These are phyloP conservation scores for Cetraspora pellucida DNA, from an alignment of 192 early-diverging fungal genomes.

Conservation along the genomic window DNA sequence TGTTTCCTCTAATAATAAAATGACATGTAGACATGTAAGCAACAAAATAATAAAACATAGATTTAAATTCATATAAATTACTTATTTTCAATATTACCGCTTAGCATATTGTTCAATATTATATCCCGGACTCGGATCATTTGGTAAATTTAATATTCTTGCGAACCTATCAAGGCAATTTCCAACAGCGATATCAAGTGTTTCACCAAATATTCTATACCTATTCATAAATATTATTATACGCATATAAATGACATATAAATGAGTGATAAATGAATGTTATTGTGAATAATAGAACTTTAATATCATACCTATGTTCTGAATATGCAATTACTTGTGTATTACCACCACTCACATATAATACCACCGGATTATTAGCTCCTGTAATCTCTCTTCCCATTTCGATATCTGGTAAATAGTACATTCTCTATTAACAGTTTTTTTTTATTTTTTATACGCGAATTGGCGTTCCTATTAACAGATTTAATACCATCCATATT, in stretches of 20 bases:
- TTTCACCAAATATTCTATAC: constrained; percentile 97
- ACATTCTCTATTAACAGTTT: no score
- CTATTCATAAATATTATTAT: constrained; percentile 34
- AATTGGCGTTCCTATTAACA: no score
- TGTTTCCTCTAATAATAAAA: constrained; percentile 69
- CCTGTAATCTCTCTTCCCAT: constrained; percentile 98
- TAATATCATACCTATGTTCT: constrained; percentile 63
- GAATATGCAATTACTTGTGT: constrained; percentile 99
- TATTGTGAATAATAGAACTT: background rate
- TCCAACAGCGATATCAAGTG: constrained; percentile 96
- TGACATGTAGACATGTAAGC: no score
- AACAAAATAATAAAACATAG: no score
- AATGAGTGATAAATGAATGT: background rate
- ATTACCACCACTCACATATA: constrained; percentile 98
- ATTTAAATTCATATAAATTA: background rate
- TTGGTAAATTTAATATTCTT: constrained; percentile 86
- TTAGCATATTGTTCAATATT: constrained; percentile 97
- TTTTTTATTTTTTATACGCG: no score
- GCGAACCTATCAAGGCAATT: constrained; percentile 99
- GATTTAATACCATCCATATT: background rate
- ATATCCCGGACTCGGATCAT: constrained; percentile 97
- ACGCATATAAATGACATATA: background rate
- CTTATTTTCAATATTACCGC: constrained; percentile 45
- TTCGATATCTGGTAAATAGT: constrained; percentile 90
- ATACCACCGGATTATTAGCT: constrained; percentile 90